A percentile compares a stretch with the other conserved stretches of the same genome.
Evolutionary conservation across 1,284 basidiomycete species (phyloP).

Genomic region (Ceratobasidium sp.): DNA sequence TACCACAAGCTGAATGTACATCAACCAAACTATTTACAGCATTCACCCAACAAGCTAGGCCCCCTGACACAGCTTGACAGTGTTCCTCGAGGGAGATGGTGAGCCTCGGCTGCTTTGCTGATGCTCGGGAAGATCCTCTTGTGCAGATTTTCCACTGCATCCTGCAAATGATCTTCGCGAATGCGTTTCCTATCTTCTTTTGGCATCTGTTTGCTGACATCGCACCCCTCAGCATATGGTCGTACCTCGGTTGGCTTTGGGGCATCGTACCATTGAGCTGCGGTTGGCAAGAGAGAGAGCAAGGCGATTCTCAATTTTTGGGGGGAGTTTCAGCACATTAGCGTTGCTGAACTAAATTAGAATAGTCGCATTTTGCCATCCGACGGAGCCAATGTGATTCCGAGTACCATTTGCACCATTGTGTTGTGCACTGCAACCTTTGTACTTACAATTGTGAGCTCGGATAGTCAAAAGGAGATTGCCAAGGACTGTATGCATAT

Average conservation of each 20-base stretch:
- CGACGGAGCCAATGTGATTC: neutral
- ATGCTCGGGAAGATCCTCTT: neutral
- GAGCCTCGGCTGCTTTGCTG: neutral
- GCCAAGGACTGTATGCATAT: no score
- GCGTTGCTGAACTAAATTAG: neutral
- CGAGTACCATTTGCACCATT: neutral
- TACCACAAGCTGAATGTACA: no score
- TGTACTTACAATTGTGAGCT: neutral
- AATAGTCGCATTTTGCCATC: neutral
- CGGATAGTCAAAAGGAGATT: neutral
- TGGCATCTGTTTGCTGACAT: slow-evolving; percentile 22
- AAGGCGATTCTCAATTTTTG: no score
- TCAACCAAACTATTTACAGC: no score
- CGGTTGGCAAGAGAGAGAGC: no score
- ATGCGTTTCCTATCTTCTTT: neutral
- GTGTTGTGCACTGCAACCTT: neutral
- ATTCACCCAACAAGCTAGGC: no score
- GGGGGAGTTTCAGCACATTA: neutral
- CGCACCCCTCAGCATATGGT: neutral
- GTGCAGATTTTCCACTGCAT: neutral
- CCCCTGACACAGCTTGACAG: slow-evolving; percentile 14
- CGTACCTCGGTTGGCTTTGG: neutral
- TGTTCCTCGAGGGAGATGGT: neutral
- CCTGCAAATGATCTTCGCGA: slow-evolving; percentile 1
- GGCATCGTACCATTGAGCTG: neutral